phyloP scores from a whole-genome alignment of 495 filamentous ascomycete genomes.

The Aspergillus leporis region DNA sequence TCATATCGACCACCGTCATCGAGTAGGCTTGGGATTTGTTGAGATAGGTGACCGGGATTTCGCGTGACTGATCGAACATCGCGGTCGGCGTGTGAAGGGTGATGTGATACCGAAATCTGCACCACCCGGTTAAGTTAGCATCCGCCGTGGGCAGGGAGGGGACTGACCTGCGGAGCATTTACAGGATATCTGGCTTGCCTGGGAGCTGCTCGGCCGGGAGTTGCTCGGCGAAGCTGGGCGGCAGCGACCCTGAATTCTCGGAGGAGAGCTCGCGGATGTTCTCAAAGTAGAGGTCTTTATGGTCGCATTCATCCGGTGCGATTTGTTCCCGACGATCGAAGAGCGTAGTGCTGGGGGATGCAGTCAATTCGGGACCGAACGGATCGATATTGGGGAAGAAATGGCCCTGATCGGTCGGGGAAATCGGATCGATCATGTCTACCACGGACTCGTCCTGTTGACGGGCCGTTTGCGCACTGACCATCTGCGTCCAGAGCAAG shows the following conservation, averaged over 20 bases:
- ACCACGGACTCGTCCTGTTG: background rate
- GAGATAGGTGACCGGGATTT: slow-evolving; percentile 86
- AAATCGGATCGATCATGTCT: too few relatives aligned
- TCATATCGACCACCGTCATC: slow-evolving; percentile 65
- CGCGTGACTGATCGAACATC: slow-evolving; percentile 76
- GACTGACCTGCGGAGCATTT: background rate
- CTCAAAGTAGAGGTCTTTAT: too few relatives aligned
- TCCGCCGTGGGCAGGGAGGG: background rate
- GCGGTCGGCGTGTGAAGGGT: slow-evolving; percentile 83
- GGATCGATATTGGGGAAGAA: too few relatives aligned
- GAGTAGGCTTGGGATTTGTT: slow-evolving; percentile 86
- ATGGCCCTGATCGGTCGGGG: too few relatives aligned
- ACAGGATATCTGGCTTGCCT: background rate
- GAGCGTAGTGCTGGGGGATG: too few relatives aligned
- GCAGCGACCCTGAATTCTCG: too few relatives aligned
- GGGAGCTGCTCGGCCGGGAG: background rate
- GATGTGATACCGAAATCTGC: slow-evolving; percentile 68
- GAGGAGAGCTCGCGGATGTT: too few relatives aligned
- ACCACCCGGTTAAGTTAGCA: background rate
- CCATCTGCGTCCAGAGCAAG: background rate
- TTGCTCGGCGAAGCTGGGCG: too few relatives aligned
- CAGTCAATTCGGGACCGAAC: too few relatives aligned
- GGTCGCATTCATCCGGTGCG: too few relatives aligned
- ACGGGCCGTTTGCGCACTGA: background rate
- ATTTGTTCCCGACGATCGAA: too few relatives aligned